A percentile compares a stretch with the other conserved stretches of the same genome.
These are phyloP conservation scores for Fusarium acutatum DNA, from an alignment of 2,329 filamentous ascomycete species.

Conservation along the genomic window DNA sequence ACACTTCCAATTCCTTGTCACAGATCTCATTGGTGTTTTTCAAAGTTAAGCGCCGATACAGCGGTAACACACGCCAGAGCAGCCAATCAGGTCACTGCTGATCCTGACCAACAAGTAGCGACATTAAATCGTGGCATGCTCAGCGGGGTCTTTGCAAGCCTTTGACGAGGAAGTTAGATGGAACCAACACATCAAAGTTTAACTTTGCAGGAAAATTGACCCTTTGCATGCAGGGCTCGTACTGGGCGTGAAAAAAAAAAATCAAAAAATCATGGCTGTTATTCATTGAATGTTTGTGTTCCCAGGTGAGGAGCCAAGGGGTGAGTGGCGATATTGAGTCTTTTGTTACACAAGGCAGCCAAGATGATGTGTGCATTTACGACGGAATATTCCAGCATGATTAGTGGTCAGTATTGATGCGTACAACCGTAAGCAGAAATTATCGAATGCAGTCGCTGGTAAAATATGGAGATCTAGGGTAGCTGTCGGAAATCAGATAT, in stretches of 20 bases:
- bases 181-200: slow-evolving; percentile 2
- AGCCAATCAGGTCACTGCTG: slow-evolving; percentile 11
- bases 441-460: not conserved
- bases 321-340: not conserved
- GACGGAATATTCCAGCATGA: not conserved
- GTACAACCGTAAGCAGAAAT: not conserved
- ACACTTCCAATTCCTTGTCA: slow-evolving; percentile 1
- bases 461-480: not conserved
- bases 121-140: slow-evolving; percentile 14
- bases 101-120: slow-evolving; percentile 8
- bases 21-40: slow-evolving; percentile 3
- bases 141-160: slow-evolving; percentile 19
- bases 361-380: not conserved
- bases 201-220: not conserved
- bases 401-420: not conserved
- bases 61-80: slow-evolving; percentile 21
- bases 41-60: slow-evolving; percentile 29
- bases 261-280: not conserved
- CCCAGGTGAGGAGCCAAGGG: not conserved
- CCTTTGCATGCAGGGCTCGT: not conserved
- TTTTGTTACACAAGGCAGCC: not conserved
- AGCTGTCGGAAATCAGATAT: not conserved
- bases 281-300: not conserved
- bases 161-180: slow-evolving; percentile 17
- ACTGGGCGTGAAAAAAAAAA: not conserved